Evolutionary conservation across 176 grass and related monocot species (phyloP), one percentile per base, ranked within the genome.

Genomic region (Calamus simplicifolius): DNA sequence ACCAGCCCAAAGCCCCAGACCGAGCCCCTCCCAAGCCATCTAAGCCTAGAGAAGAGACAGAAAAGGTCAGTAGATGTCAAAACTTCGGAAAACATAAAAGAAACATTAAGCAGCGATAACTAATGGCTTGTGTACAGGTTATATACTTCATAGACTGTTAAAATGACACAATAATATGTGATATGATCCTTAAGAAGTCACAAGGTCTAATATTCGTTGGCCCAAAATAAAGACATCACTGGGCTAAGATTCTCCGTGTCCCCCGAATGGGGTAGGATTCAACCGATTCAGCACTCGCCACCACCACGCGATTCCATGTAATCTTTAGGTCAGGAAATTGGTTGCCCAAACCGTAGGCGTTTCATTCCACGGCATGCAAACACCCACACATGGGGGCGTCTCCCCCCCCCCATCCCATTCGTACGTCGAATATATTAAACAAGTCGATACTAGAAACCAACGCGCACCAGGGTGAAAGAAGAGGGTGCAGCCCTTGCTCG

Each of bases 1-100:
- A 6, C 29, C 25, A 25, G 72, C 25, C 63, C 89, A 68, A 16
- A 79, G 74, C 63, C 77, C 89, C 25, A 88, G 43, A 57, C 64
- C 48, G 48, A 87, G 75, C 77, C 84, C 18, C 84, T 27, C 54
- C 64, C 48, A 52, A 87, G 75, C 66, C 84, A 82, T 79, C 56
- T 68, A 71, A 51, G 60, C 55, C 56, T 43, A 7, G 35, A 13
- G 7, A 43, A 43, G 6, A 43, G 7, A 43, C 6, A 1, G 8
- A 12, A 7, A 13, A 43, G 35, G 10, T 43, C 35, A 43, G 35
- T 12, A 13, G 35, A 13, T 43, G 35, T 3, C 8, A 43, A n/a
- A n/a, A 19, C 56, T 57, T 27, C 62, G 58, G 53, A 51, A 78
- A 72, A 68, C 63, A 54, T 43, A 79, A 27, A 71, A 59, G 48